Evolutionary conservation across 371 early-diverging fungal species (phyloP).

Genomic region (Mortierella sp.): DNA sequence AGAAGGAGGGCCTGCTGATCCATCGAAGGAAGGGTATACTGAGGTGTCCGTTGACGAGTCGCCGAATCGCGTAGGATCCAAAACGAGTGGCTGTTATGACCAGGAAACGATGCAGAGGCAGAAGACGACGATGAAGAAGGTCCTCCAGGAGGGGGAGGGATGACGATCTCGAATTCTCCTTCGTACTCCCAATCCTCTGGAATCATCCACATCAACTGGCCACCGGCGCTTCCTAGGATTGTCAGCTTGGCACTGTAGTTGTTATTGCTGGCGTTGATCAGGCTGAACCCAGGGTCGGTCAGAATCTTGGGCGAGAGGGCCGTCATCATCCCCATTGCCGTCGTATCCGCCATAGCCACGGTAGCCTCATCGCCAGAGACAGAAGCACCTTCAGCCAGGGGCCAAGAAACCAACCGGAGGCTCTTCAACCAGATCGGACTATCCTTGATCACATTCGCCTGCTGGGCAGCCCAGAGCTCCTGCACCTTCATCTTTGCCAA

Average conservation of each 20-base stretch:
- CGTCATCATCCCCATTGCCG: neutral
- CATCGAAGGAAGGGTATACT: constrained; percentile 27
- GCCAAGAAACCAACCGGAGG: constrained; percentile 38
- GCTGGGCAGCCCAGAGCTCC: constrained; percentile 12
- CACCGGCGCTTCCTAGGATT: constrained; percentile 22
- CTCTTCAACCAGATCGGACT: constrained; percentile 25
- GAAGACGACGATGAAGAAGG: no score
- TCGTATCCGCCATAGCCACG: neutral
- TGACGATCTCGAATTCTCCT: constrained; percentile 50
- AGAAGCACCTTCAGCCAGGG: neutral
- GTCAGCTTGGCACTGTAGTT: constrained; percentile 2
- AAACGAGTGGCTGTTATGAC: constrained; percentile 24
- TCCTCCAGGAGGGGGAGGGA: constrained; percentile 16
- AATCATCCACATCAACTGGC: constrained; percentile 38
- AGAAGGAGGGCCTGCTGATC: constrained; percentile 3
- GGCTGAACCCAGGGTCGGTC: constrained; percentile 25
- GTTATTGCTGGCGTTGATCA: constrained; percentile 7
- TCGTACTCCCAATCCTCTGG: constrained; percentile 50
- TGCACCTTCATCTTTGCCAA: constrained; percentile 31
- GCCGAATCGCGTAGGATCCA: constrained; percentile 47
- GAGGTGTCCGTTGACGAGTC: constrained; percentile 13
- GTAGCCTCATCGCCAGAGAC: neutral
- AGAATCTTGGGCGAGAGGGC: constrained; percentile 24
- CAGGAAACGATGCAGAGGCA: neutral
- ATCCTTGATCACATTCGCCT: constrained; percentile 22